Evolutionary conservation across 805 yeast species (phyloP).

Genomic region (Suhomyces xylopsoci): DNA sequence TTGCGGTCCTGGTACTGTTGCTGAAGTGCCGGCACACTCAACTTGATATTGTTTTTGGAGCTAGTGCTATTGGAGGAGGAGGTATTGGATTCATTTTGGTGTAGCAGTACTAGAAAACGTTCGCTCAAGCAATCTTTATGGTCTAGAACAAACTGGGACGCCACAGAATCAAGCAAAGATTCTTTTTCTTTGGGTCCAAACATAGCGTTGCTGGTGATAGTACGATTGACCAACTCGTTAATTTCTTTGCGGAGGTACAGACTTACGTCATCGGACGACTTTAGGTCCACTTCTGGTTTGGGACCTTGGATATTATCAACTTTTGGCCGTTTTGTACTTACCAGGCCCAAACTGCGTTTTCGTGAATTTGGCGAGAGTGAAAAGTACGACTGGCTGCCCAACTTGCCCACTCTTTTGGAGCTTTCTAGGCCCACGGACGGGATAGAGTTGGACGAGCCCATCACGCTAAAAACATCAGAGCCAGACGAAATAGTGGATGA

Average conservation of each 20-base stretch:
- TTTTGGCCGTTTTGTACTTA: background rate
- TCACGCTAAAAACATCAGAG: slow-evolving; percentile 10
- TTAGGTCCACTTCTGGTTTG: background rate
- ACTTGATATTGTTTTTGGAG: background rate
- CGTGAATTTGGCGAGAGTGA: background rate
- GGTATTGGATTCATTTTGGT: no score
- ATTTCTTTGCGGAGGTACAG: slow-evolving; percentile 9
- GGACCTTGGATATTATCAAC: background rate
- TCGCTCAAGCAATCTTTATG: slow-evolving; percentile 9
- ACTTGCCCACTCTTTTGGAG: slow-evolving; percentile 2
- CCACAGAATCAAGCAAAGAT: slow-evolving; percentile 9
- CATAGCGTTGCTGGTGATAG: slow-evolving; percentile 5
- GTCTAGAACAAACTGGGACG: slow-evolving; percentile 12
- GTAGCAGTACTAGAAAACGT: slow-evolving; percentile 8
- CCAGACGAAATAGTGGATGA: slow-evolving; percentile 5
- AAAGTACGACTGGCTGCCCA: background rate
- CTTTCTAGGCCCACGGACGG: slow-evolving; percentile 2
- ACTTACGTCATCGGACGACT: slow-evolving; percentile 4
- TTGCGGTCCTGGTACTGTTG: slow-evolving; percentile 5
- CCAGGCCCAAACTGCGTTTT: background rate
- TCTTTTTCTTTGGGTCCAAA: slow-evolving; percentile 7
- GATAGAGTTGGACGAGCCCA: slow-evolving; percentile 4
- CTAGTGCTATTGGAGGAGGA: no score
- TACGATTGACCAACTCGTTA: slow-evolving; percentile 5
- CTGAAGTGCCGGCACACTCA: background rate